Evolutionary conservation across 148 eudicot genomes (phyloP), one percentile per base, ranked within the genome.

Genomic region (Fagopyrum homotropicum): DNA sequence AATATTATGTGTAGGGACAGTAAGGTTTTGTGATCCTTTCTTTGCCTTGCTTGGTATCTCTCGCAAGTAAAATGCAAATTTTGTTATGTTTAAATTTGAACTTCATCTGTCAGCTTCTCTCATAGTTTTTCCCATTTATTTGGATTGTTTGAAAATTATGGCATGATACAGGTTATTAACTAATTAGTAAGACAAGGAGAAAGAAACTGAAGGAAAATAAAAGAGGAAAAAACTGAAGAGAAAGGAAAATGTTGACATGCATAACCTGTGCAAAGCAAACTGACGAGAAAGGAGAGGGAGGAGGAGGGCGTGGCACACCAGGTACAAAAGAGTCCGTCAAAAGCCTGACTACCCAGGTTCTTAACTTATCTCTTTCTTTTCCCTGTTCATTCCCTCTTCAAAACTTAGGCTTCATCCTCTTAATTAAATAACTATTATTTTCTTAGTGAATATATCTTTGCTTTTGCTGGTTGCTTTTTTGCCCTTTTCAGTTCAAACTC

Each of bases 331-430:
- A 91, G 78, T 86, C 97, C 81, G 93, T 88, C 85, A 95, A 95
- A 90, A 87, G 96, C 82, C 90, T 95, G 73, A 92, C 98, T 17
- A 70, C 96, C 8, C 98, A 95, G 98, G 98, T 94, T 82, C 83
- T 50, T 50, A 46, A 46, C 30, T 17, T 77, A 47, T 45, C 56
- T 73, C 70, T 61, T 22, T 19, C 4, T 74, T 72, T 70, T 15
- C 68, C 40, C 49, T 48, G 43, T 70, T 45, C 10, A 44, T 49
- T n/a, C 4, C 14, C 2, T 35, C 66, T 26, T 60, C 66, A 22
- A 60, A 60, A 59, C 11, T 22, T 78, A 60, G 50, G 55, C 56
- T 22, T 50, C 11, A 8, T 76, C 22, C 35, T 46, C 30, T 77
- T 64, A 22, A 35, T 35, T 1, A 35, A 35, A 35, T 75, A 70